These are phyloP conservation scores for Hypericum perforatum DNA, from an alignment of 345 rosid species.

Conservation along the genomic window DNA sequence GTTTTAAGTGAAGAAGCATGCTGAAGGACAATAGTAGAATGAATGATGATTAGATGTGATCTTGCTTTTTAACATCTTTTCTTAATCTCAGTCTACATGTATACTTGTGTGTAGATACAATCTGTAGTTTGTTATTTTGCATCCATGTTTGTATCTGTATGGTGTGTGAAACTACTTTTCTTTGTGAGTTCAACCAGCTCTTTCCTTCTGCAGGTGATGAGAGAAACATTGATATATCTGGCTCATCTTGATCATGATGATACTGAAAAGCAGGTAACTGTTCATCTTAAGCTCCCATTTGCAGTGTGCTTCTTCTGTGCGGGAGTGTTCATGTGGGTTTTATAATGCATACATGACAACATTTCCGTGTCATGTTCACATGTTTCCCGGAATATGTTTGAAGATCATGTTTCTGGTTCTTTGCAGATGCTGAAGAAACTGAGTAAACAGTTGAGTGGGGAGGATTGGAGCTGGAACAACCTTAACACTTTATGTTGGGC, in stretches of 20 bases:
- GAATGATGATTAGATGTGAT: not conserved
- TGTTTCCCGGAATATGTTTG: constrained; percentile 4
- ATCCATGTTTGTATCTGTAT: no score
- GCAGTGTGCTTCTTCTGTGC: no score
- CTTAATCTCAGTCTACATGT: no score
- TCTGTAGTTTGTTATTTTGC: no score
- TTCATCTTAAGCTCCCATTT: not conserved
- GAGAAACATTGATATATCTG: constrained; percentile 89
- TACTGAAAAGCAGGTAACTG: constrained; percentile 88
- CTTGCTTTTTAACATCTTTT: not conserved
- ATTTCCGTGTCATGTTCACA: not conserved
- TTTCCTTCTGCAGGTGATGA: constrained; percentile 66
- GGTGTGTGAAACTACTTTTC: not conserved
- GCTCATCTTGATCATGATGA: constrained; percentile 97
- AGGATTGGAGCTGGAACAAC: constrained; percentile 99
- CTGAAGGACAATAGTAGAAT: no score
- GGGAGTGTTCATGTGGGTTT: not conserved
- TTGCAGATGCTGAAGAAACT: constrained; percentile 91
- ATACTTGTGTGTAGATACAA: no score
- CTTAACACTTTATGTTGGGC: constrained; percentile 98
- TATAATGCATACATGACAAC: not conserved
- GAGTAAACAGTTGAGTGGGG: constrained; percentile 86
- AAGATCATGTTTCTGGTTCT: constrained; percentile 6
- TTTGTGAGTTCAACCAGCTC: constrained; percentile 7
- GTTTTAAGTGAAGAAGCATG: no score